Evolutionary conservation across 164 flowering plant genomes (phyloP), one percentile per base, ranked within the genome.

Genomic region (Cinnamomum micranthum): DNA sequence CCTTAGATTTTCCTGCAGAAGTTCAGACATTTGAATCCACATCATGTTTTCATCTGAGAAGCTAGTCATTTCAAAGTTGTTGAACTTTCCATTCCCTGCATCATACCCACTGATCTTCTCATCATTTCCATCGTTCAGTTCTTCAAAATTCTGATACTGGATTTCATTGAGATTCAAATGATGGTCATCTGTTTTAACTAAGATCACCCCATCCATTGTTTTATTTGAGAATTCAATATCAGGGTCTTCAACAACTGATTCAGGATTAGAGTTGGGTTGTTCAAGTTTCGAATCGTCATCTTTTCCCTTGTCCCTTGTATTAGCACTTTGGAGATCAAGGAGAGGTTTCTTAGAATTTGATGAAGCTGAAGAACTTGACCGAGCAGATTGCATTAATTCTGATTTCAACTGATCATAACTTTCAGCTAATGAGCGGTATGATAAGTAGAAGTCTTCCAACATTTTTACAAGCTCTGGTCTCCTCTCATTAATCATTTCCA

Each of bases 1-100:
- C 76, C 74, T 73, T 55, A 77, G 68, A 75, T 81, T 83, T 33
- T 88, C 87, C 73, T 81, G 85, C 68, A 87, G 71, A 7, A 88
- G 83, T 62, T 73, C 76, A 27, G 75, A 51, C 23, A 82, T 71
- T 62, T 83, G 80, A 17, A 70, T 31, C 69, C 74, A 72, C 52
- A 73, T 70, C 20, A 23, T 50, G 65, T 73, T 84, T 23, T 24
- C 20, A 35, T 51, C 67, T 22, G 7, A 41, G 13, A 5, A 33
- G 63, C 27, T 59, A 25, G 47, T 70, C 50, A 68, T 25, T 65
- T 66, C 47, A 35, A 23, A 15, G 41, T 51, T 62, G 14, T 12
- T 55, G 60, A 31, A 59, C 31, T 35, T 9, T 50, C 24, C 13
- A 12, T 50, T 27, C 71, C 25, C 27, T 60, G 24, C 13, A 72